Evolutionary conservation across 257 asterid genomes (phyloP), one percentile per base, ranked within the genome.

Genomic region (Cordia subcordata): DNA sequence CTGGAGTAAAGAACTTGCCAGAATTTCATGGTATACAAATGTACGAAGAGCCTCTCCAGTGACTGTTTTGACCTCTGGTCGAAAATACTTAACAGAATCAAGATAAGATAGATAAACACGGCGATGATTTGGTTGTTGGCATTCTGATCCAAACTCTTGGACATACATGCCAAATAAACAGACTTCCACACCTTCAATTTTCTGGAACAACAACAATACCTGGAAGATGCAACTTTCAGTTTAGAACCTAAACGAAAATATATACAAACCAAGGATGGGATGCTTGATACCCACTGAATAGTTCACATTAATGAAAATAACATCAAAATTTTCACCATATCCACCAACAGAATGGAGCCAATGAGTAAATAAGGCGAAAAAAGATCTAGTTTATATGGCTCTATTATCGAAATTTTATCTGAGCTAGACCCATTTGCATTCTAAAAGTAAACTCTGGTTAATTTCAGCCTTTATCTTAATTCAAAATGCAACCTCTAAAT

Each of bases 41-140:
- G 99, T 93, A 65, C 99, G 82, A 56, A 93, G 95, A 71, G 99
- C 99, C 86, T 93, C 99, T 59, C 99, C 99, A 20, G 89, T 75
- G 54, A 80, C 94, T 40, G 97, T 60, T 82, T 57, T 88, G 68
- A 93, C 86, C 65, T 89, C 99, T 11, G 97, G 99, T 75, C 97
- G 79, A 83, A 93, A 93, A 79, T 93, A 93, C 83, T 93, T 93
- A 38, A 93, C 99, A 54, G 97, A 93, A 80, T 93, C 99, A 59
- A 93, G 81, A 77, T 93, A 93, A n/a, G 99, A 89, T 68, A 93
- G 96, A 82, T 93, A 93, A 71, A 93, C 99, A 63, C 99, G 92
- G 35, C 99, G 90, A 70, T 85, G 90, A 81, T 93, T 93, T 64
- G 99, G 97, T 72, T 89, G 99, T 77, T 72, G 80, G 58, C 97